A percentile compares a stretch with the other conserved stretches of the same genome.
phyloP scores from a whole-genome alignment of 768 basidiomycete species.

The Imleria badia region DNA sequence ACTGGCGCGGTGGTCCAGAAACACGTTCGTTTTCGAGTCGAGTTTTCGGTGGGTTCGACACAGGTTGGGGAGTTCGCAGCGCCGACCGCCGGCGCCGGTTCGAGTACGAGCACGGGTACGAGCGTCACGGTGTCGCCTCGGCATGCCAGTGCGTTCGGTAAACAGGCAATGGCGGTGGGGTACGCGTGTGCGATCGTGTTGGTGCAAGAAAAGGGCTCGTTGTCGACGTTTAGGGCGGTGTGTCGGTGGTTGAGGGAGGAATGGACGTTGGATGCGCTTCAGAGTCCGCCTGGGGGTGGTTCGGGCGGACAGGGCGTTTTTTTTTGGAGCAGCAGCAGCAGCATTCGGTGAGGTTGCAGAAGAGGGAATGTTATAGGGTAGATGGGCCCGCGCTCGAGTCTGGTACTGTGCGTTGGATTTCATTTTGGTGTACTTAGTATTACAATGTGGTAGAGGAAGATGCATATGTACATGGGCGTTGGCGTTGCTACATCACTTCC shows the following conservation, averaged over 20 bases:
- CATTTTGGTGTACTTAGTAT: neutral
- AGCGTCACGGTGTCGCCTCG: conserved; percentile 19
- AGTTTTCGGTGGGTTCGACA: conserved; percentile 49
- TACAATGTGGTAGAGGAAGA: neutral
- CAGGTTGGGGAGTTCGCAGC: conserved; percentile 24
- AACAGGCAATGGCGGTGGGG: no score
- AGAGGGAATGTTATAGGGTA: conserved; percentile 29
- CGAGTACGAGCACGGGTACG: conserved; percentile 17
- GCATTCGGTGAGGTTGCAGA: neutral
- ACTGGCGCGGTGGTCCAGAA: conserved; percentile 55
- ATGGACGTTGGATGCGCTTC: no score
- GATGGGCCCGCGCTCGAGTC: neutral
- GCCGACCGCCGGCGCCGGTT: conserved; percentile 16
- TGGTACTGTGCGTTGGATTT: conserved; percentile 6
- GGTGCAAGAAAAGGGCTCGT: no score
- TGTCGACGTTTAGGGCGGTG: no score
- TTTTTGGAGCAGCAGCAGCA: conserved; percentile 40
- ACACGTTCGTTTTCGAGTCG: conserved; percentile 79
- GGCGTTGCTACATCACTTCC: no score
- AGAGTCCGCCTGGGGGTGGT: no score
- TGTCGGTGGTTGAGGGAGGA: no score
- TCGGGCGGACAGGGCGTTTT: conserved; percentile 33
- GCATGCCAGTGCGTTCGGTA: conserved; percentile 29
- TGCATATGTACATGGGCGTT: no score
- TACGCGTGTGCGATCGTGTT: no score